Base-by-base conservation (phyloP, 1,284 basidiomycete genomes). In the Irpex sp. region DNA sequence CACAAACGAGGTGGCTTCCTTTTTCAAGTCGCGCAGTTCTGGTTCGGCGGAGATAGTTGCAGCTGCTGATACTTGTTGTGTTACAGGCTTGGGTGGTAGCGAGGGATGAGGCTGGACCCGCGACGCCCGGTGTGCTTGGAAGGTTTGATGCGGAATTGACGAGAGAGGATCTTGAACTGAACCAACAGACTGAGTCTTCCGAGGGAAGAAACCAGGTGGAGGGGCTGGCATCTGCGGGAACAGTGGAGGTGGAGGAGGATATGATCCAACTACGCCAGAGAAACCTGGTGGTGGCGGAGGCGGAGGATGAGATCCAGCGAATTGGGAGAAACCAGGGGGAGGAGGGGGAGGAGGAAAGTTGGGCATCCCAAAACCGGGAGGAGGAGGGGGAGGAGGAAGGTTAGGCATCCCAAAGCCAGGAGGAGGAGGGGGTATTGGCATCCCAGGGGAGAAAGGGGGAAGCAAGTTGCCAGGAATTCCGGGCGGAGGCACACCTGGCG, bases 1-100 rank as follows among this genome's bases (percentile, higher is more conserved):
- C 1, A 97, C 86, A 71, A 98, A 97, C 0, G 92, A 86, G 0
- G 93, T 96, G 6, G 91, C 88, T 74, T 98, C 95, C 74, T 94
- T 95, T 78, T 94, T 94, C 67, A 97, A 81, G 74, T 98, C 93
- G 21, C 95, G 89, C 55, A 98, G 76, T 71, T 94, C 82, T 1
- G 96, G 94, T 57, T 81, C 93, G 1, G 94, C 94, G 15, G 85
- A 88, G 61, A 97, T 86, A 1, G 85, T 91, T 1, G 92, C 92
- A 5, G 82, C 76, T 0, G 80, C 77, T 38, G 77, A 68, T 5
- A 68, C 62, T 13, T 70, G 62, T 0, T 64, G 58, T 11, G 64
- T 44, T 0, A 73, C 69, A 7, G 78, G 68, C 56, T 64, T 65
- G 36, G 63, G 64, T 0, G 69, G 69, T 44, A 66, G 64, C 1